phyloP scores from a whole-genome alignment of 2,329 filamentous ascomycete genomes.

The Dothidotthia symphoricarpi region DNA sequence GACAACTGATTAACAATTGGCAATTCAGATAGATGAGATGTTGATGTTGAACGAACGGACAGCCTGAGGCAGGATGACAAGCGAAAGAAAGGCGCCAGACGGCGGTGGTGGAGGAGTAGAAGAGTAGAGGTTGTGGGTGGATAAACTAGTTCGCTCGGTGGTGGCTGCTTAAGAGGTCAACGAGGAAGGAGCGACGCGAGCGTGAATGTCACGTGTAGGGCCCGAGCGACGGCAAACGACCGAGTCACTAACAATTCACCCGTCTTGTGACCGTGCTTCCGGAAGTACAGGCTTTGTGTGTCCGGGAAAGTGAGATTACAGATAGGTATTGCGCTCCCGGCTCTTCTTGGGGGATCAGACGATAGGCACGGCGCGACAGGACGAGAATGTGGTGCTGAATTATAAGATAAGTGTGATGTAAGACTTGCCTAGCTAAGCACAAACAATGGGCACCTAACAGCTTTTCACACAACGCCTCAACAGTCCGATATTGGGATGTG shows the following conservation, averaged over 20 bases:
- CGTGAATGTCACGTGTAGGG: conserved; percentile 8
- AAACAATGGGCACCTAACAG: too few species aligned
- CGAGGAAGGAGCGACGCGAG: conserved; percentile 12
- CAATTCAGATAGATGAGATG: conserved; percentile 4
- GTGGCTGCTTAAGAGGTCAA: conserved; percentile 8
- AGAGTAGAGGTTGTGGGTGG: conserved; percentile 1
- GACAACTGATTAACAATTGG: conserved; percentile 3
- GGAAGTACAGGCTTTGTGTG: conserved; percentile 1
- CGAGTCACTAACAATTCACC: conserved; percentile 8
- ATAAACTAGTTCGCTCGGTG: conserved; percentile 4
- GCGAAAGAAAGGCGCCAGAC: conserved; percentile 2
- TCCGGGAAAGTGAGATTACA: not conserved
- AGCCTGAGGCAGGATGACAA: conserved; percentile 1
- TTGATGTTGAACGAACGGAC: conserved; percentile 5
- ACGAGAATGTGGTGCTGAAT: too few species aligned
- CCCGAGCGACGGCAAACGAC: conserved; percentile 1
- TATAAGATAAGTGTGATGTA: not conserved
- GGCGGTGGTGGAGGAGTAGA: conserved; percentile 1
- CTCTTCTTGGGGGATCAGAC: conserved; percentile 7
- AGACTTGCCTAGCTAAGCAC: too few species aligned
- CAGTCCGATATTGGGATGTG: not conserved
- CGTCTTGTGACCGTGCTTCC: conserved; percentile 2
- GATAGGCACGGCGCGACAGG: not conserved
- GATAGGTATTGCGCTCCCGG: conserved; percentile 7
- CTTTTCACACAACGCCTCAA: too few species aligned